Base-by-base conservation (phyloP, 345 rosid species). In the Xanthoceras sorbifolium region DNA sequence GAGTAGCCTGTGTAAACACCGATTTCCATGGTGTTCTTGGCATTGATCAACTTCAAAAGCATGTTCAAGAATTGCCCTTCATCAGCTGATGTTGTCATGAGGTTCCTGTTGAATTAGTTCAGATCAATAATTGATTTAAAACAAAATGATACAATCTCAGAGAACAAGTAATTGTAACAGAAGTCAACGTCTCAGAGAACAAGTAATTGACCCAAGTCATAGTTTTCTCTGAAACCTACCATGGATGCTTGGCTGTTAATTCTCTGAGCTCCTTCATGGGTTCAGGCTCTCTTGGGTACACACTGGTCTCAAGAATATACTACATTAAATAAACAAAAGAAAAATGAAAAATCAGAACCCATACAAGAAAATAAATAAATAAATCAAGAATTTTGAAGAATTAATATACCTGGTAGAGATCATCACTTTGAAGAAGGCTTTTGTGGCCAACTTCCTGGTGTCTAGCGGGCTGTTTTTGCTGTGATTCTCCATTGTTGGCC, bases 1-100 rank as follows among this genome's bases (percentile, higher is more conserved):
- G 99, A 97, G 85, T 94, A 94, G 38, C 99, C 99, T 28, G 99
- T 97, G 92, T 90, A 97, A 57, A 97, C 98, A 20, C 99, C 99
- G 25, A 97, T 94, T 86, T 97, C 99, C 98, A 97, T 97, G 40
- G 98, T 97, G 91, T 94, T 94, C 88, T 97, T 94, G 62, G 98
- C 99, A 82, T 97, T 94, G 82, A 92, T 84, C n/a, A 97, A 90
- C 84, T 97, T 97, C 62, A 97, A 84, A 29, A 97, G 85, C 98
- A 92, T 90, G 93, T 79, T 91, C 84, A 97, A 73, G 78, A 97
- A 94, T 81, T 97, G 99, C 34, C 97, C 99, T 86, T 92, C 98
- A 69, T 97, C 99, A 0, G 98, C 98, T 14, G 98, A 94, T 75
- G 99, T 94, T 0, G 97, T 91, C 99, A 97, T 94, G 61, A 97